These are phyloP conservation scores for Sisymbrium altissimum DNA, from an alignment of 345 rosid genomes.

Conservation along the genomic window DNA sequence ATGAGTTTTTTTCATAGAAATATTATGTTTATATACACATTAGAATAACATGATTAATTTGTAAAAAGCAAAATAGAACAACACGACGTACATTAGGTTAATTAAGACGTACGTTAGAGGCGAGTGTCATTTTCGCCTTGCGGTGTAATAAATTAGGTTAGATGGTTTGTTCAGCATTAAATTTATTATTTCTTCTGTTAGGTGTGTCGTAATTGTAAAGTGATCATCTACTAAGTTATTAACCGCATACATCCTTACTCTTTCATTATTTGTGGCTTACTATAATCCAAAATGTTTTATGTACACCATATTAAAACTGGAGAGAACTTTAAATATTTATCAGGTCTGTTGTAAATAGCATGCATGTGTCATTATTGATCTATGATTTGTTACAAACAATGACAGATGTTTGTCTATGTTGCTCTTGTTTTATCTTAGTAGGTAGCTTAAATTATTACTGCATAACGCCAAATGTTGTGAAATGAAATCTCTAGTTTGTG, in stretches of 20 bases:
- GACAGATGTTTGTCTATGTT: constrained; percentile 2
- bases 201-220: constrained; percentile 21
- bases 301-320: neutral
- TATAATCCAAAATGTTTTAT: neutral
- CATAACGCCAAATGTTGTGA: constrained; percentile 14
- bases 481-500: neutral
- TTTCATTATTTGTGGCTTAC: neutral
- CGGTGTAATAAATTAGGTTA: constrained; percentile 16
- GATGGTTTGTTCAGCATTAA: constrained; percentile 20
- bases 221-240: neutral
- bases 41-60: neutral
- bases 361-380: constrained; percentile 16
- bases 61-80: neutral
- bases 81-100: neutral
- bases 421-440: neutral
- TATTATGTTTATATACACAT: neutral
- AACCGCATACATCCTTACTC: neutral
- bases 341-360: neutral
- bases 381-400: constrained; percentile 16
- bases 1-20: neutral
- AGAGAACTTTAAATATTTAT: neutral
- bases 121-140: constrained; percentile 23
- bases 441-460: neutral
- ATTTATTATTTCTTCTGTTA: neutral
- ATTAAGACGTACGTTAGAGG: constrained; percentile 4